Evolutionary conservation across 768 basidiomycete species (phyloP).

Genomic region (Trametes villosa): DNA sequence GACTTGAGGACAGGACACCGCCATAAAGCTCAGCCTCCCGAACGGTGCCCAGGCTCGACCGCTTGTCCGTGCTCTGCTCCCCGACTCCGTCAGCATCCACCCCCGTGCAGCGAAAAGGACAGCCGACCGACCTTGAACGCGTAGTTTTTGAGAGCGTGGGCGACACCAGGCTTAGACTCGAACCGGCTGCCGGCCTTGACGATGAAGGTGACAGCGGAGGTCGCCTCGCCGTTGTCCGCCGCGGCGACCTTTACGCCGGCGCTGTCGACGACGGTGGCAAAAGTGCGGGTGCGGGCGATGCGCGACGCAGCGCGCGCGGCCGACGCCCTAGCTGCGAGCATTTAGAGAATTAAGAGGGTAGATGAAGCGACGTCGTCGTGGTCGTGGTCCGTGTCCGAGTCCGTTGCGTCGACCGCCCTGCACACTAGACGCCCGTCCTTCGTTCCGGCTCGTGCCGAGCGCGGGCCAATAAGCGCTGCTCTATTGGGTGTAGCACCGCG

Average conservation of each 20-base stretch:
- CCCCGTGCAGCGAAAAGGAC: not conserved
- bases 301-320: conserved; percentile 57
- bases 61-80: conserved; percentile 79
- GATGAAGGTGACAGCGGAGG: conserved; percentile 84
- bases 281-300: conserved; percentile 68
- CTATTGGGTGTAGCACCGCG: not conserved
- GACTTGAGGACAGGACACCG: conserved; percentile 82
- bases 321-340: conserved; percentile 68
- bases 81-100: not conserved
- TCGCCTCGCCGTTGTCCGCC: conserved; percentile 81
- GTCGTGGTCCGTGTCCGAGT: conserved; percentile 7
- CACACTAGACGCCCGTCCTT: conserved; percentile 12
- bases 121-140: conserved; percentile 86
- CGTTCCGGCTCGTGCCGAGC: conserved; percentile 26
- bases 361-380: conserved; percentile 20
- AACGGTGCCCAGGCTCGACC: conserved; percentile 88
- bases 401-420: not conserved
- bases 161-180: conserved; percentile 87
- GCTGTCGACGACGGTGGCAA: conserved; percentile 82
- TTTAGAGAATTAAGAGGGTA: conserved; percentile 40
- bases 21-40: conserved; percentile 94
- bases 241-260: conserved; percentile 87
- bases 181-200: conserved; percentile 93
- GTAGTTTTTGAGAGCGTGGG: conserved; percentile 96
- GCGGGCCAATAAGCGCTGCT: conserved; percentile 17